Evolutionary conservation across 768 basidiomycete species (phyloP), one percentile per base, ranked within the genome.

Genomic region (Phylloporus scabripes): DNA sequence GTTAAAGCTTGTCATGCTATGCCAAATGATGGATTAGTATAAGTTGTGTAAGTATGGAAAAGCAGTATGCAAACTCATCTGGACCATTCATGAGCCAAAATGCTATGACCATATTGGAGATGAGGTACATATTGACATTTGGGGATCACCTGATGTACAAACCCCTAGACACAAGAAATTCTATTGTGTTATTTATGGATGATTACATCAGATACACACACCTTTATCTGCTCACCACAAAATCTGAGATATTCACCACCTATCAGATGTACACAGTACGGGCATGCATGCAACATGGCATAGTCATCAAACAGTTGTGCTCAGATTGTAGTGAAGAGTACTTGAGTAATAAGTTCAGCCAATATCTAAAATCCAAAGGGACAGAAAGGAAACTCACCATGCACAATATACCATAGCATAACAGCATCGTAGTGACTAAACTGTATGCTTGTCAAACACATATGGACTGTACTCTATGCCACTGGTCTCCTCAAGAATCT

Each of bases 241-340:
- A 59, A 28, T 48, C 46, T 0, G 48, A 57, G 1, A 51, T 42
- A 1, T 54, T 60, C 24, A 5, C 34, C 9, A 39, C 52, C 0
- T 56, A 54, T 3, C 8, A 36, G 7, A 21, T 33, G 1, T 59
- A 40, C 12, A 20, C 46, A 11, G 44, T 44, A 0, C 54, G 55
- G 51, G n/a, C 28, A 0, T 1, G 5, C 9, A 52, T 9, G 1
- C 53, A 54, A 31, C 23, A 11, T 0, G 37, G 38, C 1, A 11
- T 7, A 7, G 15, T 10, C 0, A 14, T 59, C 4, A 51, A 59
- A 26, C 23, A 12, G 2, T 42, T 59, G 0, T 18, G 38, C 2
- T 52, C 51, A 0, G 53, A 58, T 32, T 2, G 15, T 2, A 51
- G 51, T 2, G 46, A 51, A 1, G 70, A 80, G 45, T 77, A 74